Percentiles rank a stretch among this genome's conserved stretches.
Conservation (phyloP, 768 basidiomycete genomes). For the Calocybe cyanea region DNA sequence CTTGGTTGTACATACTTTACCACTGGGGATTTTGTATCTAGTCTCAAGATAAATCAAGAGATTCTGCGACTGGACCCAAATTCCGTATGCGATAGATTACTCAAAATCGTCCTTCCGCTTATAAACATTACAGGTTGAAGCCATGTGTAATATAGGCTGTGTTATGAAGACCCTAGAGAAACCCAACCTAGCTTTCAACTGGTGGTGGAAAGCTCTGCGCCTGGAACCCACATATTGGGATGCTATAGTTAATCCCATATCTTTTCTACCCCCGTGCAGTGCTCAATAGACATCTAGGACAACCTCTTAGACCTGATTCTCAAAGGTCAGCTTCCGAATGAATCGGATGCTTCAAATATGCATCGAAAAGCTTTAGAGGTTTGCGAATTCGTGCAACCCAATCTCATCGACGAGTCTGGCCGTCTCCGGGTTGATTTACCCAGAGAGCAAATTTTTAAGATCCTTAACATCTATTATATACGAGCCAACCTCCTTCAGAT, state of each 20-base stretch:
- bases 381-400: neutral
- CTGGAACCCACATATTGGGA: constrained; percentile 6
- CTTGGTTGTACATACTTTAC: constrained; percentile 1
- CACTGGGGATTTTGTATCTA: neutral
- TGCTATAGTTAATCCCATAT: neutral
- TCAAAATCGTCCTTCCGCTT: neutral
- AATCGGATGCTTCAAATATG: neutral
- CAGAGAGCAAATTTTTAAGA: neutral
- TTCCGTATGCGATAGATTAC: neutral
- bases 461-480: constrained; percentile 1
- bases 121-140: neutral
- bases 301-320: neutral
- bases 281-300: neutral
- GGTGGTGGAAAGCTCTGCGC: constrained; percentile 7
- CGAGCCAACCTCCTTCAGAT: constrained; percentile 1
- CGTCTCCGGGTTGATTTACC: neutral
- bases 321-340: neutral
- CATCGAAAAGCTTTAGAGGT: neutral
- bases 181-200: neutral
- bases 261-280: neutral
- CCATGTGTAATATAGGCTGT: constrained; percentile 7
- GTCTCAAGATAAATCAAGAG: constrained; percentile 5
- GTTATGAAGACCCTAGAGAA: neutral
- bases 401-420: constrained; percentile 3
- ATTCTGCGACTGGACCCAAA: constrained; percentile 3